Base-by-base conservation (phyloP, 371 early-diverging fungal species). In the Choanephora cucurbitarum region DNA sequence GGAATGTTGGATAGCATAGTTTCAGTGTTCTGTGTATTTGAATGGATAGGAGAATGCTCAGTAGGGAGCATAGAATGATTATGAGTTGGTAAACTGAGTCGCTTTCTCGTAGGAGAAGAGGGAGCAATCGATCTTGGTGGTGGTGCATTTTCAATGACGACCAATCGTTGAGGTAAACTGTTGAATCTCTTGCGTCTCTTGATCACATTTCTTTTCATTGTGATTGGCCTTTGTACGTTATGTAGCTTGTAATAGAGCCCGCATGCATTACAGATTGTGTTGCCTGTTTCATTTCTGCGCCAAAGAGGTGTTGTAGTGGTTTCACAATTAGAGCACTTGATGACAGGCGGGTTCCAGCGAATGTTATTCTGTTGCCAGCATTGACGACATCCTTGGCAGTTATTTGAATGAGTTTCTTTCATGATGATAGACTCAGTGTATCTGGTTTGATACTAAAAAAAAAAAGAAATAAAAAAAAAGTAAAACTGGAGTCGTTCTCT, bases 291-390 rank as follows among this genome's bases (percentile, higher is more conserved):
- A 52, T 90, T 88, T 53, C 93, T 78, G 33, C 98, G 73, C 93
- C 99, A 98, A 32, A 94, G 75, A 0, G 96, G 96, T 1, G 95
- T 95, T 4, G 84, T 85, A 4, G 83, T 87, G 9, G 92, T 90
- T 17, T 81, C 68, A 64, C 94, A 94, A 66, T 93, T 93, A 44
- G 79, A 77, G 63, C 95, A 94, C 45, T 60, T 57, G 10, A 64
- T 65, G 17, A 55, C 48, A 8, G 70, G 54, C 40, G 69, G 55
- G 11, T 49, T 39, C 55, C 57, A 64, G 31, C 55, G 46, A 33
- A 44, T 57, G 49, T 34, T 60, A 31, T 18, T 57, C 7, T 22
- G 28, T 14, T 64, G 56, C 52, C 57, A 49, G n/a, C 59, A 55
- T 21, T 50, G 64, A n/a, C 53, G 44, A 33, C 61, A 64, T 2